Evolutionary conservation across 768 basidiomycete genomes (phyloP).

Genomic region (Aureoboletus auriporus): DNA sequence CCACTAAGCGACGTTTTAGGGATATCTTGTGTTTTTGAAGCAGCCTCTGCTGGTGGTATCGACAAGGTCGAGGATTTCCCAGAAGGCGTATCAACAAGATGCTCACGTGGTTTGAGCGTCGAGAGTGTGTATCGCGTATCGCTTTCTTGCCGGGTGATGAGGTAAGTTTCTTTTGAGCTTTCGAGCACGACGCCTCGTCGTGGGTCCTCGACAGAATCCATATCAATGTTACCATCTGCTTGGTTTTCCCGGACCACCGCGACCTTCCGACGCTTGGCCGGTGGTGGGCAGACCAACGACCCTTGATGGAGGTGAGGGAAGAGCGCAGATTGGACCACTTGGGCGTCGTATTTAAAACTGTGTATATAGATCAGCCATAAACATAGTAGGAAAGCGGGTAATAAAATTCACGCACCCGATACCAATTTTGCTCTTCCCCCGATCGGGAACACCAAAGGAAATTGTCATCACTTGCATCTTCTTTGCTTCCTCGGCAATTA

Average conservation of each 20-base stretch:
- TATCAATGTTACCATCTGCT: conserved; percentile 2
- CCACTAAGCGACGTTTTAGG: background rate
- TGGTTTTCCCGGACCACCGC: conserved; percentile 5
- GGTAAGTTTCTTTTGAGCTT: conserved; percentile 18
- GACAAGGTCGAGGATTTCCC: background rate
- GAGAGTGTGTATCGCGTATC: conserved; percentile 17
- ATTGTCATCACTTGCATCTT: conserved; percentile 44
- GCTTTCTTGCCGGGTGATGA: conserved; percentile 15
- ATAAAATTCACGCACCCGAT: conserved; percentile 38
- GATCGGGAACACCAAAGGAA: conserved; percentile 40
- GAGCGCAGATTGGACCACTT: conserved; percentile 38
- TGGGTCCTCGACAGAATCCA: conserved; percentile 8
- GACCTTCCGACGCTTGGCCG: conserved; percentile 27
- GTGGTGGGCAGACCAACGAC: conserved; percentile 12
- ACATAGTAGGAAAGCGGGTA: background rate
- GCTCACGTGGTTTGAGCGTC: conserved; percentile 7
- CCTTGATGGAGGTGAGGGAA: conserved; percentile 35
- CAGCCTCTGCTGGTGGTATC: background rate
- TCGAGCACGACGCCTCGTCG: conserved; percentile 23
- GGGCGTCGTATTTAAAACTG: conserved; percentile 54
- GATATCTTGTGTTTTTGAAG: conserved; percentile 6
- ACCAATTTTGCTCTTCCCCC: conserved; percentile 31
- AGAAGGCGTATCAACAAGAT: background rate
- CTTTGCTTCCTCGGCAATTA: conserved; percentile 36
- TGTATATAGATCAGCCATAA: background rate